phyloP scores from a whole-genome alignment of 768 basidiomycete species.

The Amanita fuliginea region DNA sequence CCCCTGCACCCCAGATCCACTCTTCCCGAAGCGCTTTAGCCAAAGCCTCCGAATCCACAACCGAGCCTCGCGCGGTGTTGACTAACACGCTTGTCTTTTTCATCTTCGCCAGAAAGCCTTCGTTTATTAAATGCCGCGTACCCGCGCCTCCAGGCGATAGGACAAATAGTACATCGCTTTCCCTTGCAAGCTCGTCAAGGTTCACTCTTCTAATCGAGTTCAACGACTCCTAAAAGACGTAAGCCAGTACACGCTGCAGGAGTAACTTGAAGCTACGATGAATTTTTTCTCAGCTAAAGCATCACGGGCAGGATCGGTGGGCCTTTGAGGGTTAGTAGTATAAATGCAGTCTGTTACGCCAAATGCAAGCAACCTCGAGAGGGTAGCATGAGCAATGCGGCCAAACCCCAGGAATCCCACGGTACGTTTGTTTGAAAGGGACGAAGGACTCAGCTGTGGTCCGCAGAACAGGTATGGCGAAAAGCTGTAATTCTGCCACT shows the following conservation, averaged over 20 bases:
- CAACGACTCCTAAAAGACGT: not conserved
- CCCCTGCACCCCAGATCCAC: conserved; percentile 85
- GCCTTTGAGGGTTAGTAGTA: conserved; percentile 43
- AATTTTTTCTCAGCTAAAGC: conserved; percentile 19
- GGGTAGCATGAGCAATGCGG: conserved; percentile 80
- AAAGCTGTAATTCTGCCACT: conserved; percentile 82
- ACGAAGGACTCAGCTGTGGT: conserved; percentile 56
- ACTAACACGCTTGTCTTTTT: conserved; percentile 75
- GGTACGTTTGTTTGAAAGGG: conserved; percentile 42
- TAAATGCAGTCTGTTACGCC: conserved; percentile 71
- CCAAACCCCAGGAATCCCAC: conserved; percentile 94
- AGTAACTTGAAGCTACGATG: conserved; percentile 10
- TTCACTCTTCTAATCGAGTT: conserved; percentile 46
- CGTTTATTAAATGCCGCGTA: conserved; percentile 67
- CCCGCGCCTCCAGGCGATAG: conserved; percentile 64
- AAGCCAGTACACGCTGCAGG: not conserved
- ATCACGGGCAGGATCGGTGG: conserved; percentile 30
- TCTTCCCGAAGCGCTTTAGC: conserved; percentile 64
- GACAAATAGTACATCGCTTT: conserved; percentile 80
- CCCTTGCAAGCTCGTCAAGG: conserved; percentile 55
- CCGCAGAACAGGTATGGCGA: conserved; percentile 80
- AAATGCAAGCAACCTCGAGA: conserved; percentile 73
- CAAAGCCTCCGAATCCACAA: conserved; percentile 87
- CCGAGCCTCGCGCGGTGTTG: conserved; percentile 75
- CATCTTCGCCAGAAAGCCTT: conserved; percentile 70